These are phyloP conservation scores for Talaromyces pinophilus DNA, from an alignment of 2,329 filamentous ascomycete genomes.

Conservation along the genomic window DNA sequence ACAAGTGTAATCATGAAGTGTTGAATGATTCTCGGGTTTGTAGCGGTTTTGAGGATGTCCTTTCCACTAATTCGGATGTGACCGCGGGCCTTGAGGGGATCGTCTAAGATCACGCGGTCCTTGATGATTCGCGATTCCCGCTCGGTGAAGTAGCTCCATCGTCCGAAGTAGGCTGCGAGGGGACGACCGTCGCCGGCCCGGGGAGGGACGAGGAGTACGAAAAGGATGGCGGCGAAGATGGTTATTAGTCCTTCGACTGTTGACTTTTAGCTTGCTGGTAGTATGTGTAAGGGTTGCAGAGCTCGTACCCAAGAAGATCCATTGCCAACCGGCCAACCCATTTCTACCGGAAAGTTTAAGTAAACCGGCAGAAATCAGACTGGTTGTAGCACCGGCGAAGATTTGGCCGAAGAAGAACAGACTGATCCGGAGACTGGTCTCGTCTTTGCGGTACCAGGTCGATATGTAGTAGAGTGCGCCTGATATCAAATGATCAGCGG, in stretches of 20 bases:
- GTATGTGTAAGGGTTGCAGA: not conserved
- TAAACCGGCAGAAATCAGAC: slow-evolving; percentile 42
- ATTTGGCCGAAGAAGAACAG: slow-evolving; percentile 61
- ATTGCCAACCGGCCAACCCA: slow-evolving; percentile 58
- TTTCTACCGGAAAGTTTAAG: slow-evolving; percentile 54
- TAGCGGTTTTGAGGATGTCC: slow-evolving; percentile 40
- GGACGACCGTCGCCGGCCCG: slow-evolving; percentile 40
- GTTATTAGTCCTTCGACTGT: slow-evolving; percentile 56
- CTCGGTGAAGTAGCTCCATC: slow-evolving; percentile 47
- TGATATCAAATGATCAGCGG: not conserved
- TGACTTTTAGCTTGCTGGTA: not conserved
- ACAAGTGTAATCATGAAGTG: slow-evolving; percentile 53
- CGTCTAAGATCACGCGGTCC: slow-evolving; percentile 47
- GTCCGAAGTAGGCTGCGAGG: slow-evolving; percentile 36
- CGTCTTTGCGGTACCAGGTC: slow-evolving; percentile 57
- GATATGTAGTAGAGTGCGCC: slow-evolving; percentile 49
- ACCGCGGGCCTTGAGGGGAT: slow-evolving; percentile 42
- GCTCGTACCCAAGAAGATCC: slow-evolving; percentile 50
- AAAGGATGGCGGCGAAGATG: slow-evolving; percentile 40
- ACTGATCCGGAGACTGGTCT: slow-evolving; percentile 56
- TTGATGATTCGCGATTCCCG: slow-evolving; percentile 47
- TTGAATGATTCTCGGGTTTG: slow-evolving; percentile 56
- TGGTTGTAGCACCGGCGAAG: slow-evolving; percentile 49
- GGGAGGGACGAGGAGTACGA: slow-evolving; percentile 45
- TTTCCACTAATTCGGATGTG: slow-evolving; percentile 40